Conservation (phyloP, 352 stramenopile genomes). For the Globisporangium middletonii region DNA sequence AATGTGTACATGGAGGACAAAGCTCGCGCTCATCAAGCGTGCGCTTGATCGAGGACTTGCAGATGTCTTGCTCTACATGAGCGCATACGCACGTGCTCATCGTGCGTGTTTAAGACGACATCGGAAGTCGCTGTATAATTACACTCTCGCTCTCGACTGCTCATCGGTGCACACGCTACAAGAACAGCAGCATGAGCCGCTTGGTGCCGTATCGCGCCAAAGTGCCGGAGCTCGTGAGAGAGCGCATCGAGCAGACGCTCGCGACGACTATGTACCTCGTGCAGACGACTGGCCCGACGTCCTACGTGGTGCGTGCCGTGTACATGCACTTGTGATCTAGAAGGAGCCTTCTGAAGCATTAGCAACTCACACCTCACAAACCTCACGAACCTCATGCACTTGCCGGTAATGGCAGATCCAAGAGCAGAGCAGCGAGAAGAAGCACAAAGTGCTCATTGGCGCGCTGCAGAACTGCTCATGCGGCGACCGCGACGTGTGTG, state of each 20-base stretch:
- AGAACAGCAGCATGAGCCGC: constrained; percentile 37
- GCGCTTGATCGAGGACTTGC: background rate
- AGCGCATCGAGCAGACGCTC: constrained; percentile 63
- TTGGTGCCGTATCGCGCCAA: constrained; percentile 62
- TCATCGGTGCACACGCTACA: background rate
- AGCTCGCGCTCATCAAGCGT: no score
- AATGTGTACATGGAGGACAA: no score
- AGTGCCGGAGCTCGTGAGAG: constrained; percentile 30
- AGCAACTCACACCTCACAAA: background rate
- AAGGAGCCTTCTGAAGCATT: background rate
- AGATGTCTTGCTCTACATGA: background rate
- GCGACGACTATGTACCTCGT: constrained; percentile 75
- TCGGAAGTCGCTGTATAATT: background rate
- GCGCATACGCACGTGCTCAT: no score
- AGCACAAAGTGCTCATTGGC: constrained; percentile 76
- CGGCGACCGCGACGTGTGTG: constrained; percentile 66
- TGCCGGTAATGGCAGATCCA: constrained; percentile 34
- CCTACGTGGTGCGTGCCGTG: constrained; percentile 37
- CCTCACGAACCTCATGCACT: background rate
- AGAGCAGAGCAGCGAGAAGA: constrained; percentile 65
- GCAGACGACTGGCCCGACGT: constrained; percentile 70
- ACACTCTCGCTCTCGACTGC: background rate
- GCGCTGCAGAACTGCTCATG: constrained; percentile 68
- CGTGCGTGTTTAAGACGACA: no score
- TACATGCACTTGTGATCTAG: background rate